Evolutionary conservation across 2,329 filamentous ascomycete species (phyloP).

Genomic region (Fusarium temperatum): DNA sequence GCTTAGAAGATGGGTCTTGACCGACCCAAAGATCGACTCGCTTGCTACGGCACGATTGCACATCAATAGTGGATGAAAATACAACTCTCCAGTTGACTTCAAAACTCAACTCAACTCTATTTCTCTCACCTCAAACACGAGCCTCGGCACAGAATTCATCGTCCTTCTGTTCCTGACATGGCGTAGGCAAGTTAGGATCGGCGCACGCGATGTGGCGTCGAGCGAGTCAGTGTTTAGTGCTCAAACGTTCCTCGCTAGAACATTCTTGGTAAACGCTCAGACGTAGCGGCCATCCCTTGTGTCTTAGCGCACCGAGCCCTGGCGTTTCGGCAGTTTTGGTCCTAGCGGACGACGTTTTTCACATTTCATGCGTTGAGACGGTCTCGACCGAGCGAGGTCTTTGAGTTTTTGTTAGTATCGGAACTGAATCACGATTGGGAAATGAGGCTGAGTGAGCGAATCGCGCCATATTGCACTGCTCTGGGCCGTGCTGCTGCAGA

Average conservation of each 20-base stretch:
- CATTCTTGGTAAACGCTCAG: not conserved
- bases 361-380: not conserved
- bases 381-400: not conserved
- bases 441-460: not conserved
- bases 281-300: not conserved
- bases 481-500: not conserved
- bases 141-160: not conserved
- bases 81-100: not conserved
- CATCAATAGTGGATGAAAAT: slow-evolving; percentile 12
- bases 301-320: not conserved
- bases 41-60: not conserved
- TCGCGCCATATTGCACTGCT: not conserved
- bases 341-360: not conserved
- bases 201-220: not conserved
- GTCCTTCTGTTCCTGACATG: not conserved
- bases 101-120: not conserved
- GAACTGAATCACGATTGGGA: not conserved
- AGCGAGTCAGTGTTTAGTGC: slow-evolving; percentile 12
- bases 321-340: not conserved
- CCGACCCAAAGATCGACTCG: not conserved
- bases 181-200: not conserved
- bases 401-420: not conserved
- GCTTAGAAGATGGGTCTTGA: slow-evolving; percentile 17
- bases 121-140: not conserved
- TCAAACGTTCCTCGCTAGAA: not conserved